Base-by-base conservation (phyloP, 345 rosid species). In the Linum lewisii region DNA sequence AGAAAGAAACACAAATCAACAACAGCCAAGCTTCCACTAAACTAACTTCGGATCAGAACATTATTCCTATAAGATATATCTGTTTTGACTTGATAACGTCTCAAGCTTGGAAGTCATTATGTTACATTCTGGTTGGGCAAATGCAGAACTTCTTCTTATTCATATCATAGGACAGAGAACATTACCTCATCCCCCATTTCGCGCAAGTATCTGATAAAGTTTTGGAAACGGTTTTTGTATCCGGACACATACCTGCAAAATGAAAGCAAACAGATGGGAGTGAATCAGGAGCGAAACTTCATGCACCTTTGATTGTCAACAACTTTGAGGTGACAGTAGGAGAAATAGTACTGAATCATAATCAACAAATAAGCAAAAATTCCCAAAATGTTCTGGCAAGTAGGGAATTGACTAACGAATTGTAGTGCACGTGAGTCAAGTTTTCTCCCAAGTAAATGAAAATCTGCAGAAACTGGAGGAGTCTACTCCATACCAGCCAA, bases 171-270 rank as follows among this genome's bases (percentile, higher is more conserved):
- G 54, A 57, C 19, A n/a, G 51, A 7, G 34, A 66, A 15, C 26
- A 26, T 52, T 77, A 87, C 99, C 96, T 93, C 99, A 70, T 93
- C 99, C 51, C 97, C 99, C 96, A 89, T 84, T 81, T 93, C 99
- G 23, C 97, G 82, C 51, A 93, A 79, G 68, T 85, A 85, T 71
- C 70, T 89, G 61, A 93, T 93, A 63, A 93, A 93, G 70, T 93
- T 93, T 81, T 93, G 99, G 82, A 89, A 93, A 51, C 99, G 82
- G 69, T 93, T 93, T 62, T 93, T 93, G 65, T 93, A 93, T 24
- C 99, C 99, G 4, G 99, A 93, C 36, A 93, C 88, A 75, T 93
- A 93, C 19, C 99, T 93, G 95, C 75, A 71, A 74, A 62, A 60
- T 38, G 15, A 67, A 77, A 68, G 69, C n/a, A 64, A 72, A 23